A percentile compares a stretch with the other conserved stretches of the same genome.
Evolutionary conservation across 2,329 filamentous ascomycete species (phyloP).

Genomic region (Aspergillus aculeatus): DNA sequence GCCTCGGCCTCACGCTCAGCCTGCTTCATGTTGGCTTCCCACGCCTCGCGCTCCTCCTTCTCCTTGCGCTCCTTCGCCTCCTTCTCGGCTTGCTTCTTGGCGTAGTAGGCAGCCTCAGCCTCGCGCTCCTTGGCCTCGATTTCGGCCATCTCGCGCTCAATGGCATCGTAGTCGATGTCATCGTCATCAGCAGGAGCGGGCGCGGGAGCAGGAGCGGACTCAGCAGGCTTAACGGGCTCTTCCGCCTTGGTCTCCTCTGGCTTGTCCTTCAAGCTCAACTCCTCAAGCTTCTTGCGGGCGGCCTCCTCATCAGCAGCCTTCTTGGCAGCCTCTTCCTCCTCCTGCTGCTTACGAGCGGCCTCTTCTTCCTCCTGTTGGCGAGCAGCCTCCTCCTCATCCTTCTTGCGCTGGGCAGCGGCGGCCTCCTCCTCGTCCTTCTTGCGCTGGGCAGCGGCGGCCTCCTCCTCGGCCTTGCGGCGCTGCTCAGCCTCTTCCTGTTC

Average conservation of each 20-base stretch:
- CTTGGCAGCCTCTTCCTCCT: constrained; percentile 31
- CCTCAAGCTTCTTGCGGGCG: constrained; percentile 24
- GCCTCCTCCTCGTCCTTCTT: constrained; percentile 34
- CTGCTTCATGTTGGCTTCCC: constrained; percentile 50
- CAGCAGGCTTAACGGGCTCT: constrained; percentile 28
- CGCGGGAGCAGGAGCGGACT: constrained; percentile 21
- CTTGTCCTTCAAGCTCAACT: constrained; percentile 29
- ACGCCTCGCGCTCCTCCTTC: constrained; percentile 45
- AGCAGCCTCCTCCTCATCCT: constrained; percentile 33
- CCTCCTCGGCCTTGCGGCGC: constrained; percentile 51
- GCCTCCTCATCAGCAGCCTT: constrained; percentile 27
- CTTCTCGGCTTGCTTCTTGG: constrained; percentile 78
- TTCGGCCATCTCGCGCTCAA: constrained; percentile 48
- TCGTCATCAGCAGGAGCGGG: constrained; percentile 37
- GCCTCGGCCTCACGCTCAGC: constrained; percentile 51
- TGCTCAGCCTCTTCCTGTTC: constrained; percentile 58
- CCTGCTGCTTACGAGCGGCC: constrained; percentile 25
- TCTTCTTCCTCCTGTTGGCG: constrained; percentile 29
- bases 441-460: constrained; percentile 38
- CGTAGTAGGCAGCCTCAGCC: constrained; percentile 53
- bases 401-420: constrained; percentile 33
- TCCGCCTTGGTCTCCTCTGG: constrained; percentile 48
- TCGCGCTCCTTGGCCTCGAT: constrained; percentile 48
- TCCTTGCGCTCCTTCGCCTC: constrained; percentile 48
- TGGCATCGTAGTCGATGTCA: constrained; percentile 48